A percentile compares a stretch with the other conserved stretches of the same genome.
These are phyloP conservation scores for Pleurotus eryngii DNA, from an alignment of 768 basidiomycete species.

Conservation along the genomic window DNA sequence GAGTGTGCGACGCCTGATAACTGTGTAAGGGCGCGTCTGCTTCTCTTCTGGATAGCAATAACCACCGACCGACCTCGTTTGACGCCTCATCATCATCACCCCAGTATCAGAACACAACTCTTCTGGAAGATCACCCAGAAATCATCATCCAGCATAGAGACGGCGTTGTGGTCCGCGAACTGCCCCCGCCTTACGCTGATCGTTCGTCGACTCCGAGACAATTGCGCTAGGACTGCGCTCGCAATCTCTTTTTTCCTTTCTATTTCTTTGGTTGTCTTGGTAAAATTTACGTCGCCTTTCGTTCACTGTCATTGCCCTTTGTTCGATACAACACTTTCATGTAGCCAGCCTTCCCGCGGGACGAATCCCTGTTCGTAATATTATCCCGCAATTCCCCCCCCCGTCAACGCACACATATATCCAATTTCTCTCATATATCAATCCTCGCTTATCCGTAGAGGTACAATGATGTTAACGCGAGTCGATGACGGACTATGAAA, in stretches of 20 bases:
- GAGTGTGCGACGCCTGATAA: no score
- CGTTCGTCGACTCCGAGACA: conserved; percentile 4
- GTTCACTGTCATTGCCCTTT: no score
- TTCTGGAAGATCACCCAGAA: conserved; percentile 18
- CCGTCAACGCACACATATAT: neutral
- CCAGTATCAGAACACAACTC: conserved; percentile 1
- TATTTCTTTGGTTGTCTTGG: neutral
- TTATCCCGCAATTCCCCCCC: neutral
- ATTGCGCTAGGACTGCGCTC: neutral
- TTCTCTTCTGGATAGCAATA: neutral
- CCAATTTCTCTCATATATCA: neutral
- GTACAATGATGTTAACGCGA: conserved; percentile 5
- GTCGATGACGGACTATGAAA: no score
- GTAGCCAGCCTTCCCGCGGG: no score
- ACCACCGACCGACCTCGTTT: neutral
- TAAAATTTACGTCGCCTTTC: no score
- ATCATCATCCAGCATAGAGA: conserved; percentile 39
- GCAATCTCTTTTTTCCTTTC: neutral
- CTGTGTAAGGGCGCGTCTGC: no score
- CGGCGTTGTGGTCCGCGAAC: conserved; percentile 33
- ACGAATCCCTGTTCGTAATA: no score
- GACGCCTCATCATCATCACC: neutral
- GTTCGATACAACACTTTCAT: no score
- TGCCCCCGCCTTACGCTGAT: conserved; percentile 37
- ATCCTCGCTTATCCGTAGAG: neutral